Base-by-base conservation (phyloP, 1,284 basidiomycete genomes). In the Thelephora terrestris region DNA sequence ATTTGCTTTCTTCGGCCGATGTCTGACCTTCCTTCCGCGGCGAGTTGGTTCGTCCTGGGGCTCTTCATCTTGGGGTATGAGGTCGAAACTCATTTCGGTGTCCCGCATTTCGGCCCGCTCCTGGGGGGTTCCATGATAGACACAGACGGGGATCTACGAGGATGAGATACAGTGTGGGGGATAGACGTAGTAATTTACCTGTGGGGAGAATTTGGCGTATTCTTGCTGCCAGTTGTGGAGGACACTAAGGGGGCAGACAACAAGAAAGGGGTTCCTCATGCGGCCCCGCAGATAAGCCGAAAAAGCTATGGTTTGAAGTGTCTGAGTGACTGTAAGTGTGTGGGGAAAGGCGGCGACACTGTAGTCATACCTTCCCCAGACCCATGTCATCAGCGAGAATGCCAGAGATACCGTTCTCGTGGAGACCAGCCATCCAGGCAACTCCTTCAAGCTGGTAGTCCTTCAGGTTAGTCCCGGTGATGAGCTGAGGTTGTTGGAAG, bases 371-470 rank as follows among this genome's bases (percentile, higher is more conserved):
- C 75, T 91, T 91, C 49, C 91, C 92, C 1, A 96, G 70, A 32
- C 93, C 93, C 93, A 97, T 97, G 63, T 97, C 89, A 57, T 92
- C 89, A 38, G 89, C 85, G 27, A 98, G 65, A 50, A 97, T 97
- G 2, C 95, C 94, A 35, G 92, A 94, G 46, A 97, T 83, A 2
- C 95, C 93, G 57, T 95, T 96, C 66, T 91, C 83, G 64, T 93
- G 91, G 9, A 99, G 69, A 29, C 83, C 84, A 4, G 89, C 85
- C 85, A 99, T 91, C 95, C 95, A 99, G 54, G 95, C 89, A 14
- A 98, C 78, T 4, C 95, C 95, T 46, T 93, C 91, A 1, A 98
- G 74, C 64, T 99, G 95, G 61, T 98, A 98, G 43, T 87, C 78
- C 58, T 92, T 89, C 54, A 97, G 65, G 45, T 70, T 85, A 2